Percentiles rank a stretch among this genome's conserved stretches.
Evolutionary conservation across 1,284 basidiomycete species (phyloP).

Genomic region (Gymnopus androsaceus): DNA sequence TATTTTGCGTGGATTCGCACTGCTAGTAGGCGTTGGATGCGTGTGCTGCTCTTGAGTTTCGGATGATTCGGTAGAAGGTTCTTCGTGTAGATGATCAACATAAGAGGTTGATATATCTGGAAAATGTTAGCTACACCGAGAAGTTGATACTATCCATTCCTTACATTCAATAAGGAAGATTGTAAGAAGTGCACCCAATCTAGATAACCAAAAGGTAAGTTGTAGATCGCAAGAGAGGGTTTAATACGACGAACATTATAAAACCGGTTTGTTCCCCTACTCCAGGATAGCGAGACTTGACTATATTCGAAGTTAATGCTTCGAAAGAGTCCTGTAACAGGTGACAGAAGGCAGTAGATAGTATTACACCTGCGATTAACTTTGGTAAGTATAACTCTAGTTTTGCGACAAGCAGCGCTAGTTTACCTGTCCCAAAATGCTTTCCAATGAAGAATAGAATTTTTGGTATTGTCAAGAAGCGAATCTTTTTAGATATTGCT

Average conservation of each 20-base stretch:
- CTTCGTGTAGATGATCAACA: constrained; percentile 66
- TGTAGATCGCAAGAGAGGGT: neutral
- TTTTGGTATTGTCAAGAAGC: constrained; percentile 59
- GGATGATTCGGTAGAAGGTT: constrained; percentile 54
- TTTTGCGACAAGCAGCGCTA: neutral
- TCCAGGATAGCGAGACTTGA: constrained; percentile 46
- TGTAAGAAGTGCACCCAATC: constrained; percentile 60
- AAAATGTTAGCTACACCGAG: neutral
- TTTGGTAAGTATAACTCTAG: neutral
- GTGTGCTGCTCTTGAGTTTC: constrained; percentile 18
- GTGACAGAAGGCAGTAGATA: constrained; percentile 79
- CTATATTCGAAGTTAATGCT: constrained; percentile 48
- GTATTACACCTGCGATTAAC: constrained; percentile 58
- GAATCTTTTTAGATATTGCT: constrained; percentile 54
- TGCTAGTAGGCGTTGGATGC: constrained; percentile 8
- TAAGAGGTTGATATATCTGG: constrained; percentile 71
- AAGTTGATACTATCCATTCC: constrained; percentile 9
- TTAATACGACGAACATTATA: constrained; percentile 62
- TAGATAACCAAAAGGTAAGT: constrained; percentile 28
- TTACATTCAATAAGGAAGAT: constrained; percentile 80
- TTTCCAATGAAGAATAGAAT: constrained; percentile 77
- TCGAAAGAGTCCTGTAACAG: constrained; percentile 75
- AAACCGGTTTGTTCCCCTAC: constrained; percentile 63
- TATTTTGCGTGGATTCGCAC: neutral
- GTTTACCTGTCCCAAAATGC: constrained; percentile 74